Conservation (phyloP, 495 filamentous ascomycete species). For the Lophium mytilinum region DNA sequence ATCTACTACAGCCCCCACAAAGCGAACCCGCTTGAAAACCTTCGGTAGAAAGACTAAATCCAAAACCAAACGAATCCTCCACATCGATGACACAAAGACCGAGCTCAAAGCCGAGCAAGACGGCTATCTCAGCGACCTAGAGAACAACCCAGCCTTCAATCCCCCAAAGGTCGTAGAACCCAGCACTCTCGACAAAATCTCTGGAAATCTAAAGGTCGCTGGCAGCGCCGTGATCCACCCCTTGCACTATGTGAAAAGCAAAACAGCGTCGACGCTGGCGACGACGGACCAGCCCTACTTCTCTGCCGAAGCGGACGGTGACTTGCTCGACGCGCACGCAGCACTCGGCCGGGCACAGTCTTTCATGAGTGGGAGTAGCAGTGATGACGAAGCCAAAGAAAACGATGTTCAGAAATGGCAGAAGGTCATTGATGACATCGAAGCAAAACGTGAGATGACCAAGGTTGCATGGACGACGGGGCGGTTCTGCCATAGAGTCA, state of each 20-base stretch:
- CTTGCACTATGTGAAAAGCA: neutral
- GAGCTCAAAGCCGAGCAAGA: neutral
- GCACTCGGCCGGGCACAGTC: slow-evolving; percentile 11
- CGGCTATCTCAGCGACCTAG: neutral
- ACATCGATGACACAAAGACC: neutral
- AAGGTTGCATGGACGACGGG: slow-evolving; percentile 20
- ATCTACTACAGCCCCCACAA: neutral
- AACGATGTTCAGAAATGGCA: neutral
- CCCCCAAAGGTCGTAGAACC: neutral
- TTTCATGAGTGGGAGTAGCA: neutral
- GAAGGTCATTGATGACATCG: slow-evolving; percentile 9
- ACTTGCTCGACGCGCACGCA: slow-evolving; percentile 20
- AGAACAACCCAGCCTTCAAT: no score
- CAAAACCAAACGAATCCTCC: neutral
- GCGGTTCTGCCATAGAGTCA: slow-evolving; percentile 15
- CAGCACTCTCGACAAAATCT: neutral
- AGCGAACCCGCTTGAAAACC: neutral
- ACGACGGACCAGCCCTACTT: slow-evolving; percentile 19
- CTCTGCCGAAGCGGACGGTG: slow-evolving; percentile 7
- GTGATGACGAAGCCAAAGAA: neutral
- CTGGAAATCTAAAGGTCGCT: neutral
- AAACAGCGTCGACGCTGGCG: neutral
- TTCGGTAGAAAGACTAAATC: neutral
- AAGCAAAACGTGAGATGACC: slow-evolving; percentile 14
- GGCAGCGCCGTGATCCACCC: slow-evolving; percentile 5